Evolutionary conservation across 2,329 filamentous ascomycete genomes (phyloP).

Genomic region (Geosmithia flava): DNA sequence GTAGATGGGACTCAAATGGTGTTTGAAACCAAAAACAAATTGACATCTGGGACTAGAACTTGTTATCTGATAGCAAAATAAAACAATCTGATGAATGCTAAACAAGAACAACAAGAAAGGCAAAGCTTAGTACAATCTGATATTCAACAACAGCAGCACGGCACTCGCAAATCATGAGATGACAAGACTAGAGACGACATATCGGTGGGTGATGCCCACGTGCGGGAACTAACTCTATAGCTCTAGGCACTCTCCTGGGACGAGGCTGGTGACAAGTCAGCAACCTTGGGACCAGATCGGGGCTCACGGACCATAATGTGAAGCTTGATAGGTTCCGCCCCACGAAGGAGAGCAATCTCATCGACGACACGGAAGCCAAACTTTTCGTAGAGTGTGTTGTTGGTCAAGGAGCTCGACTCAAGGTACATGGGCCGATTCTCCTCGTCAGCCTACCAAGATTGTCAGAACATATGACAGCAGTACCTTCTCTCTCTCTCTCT

Average conservation of each 20-base stretch:
- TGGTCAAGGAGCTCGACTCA: conserved; percentile 59
- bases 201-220: no score
- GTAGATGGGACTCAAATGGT: neutral
- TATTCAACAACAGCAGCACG: no score
- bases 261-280: neutral
- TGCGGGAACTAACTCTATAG: no score
- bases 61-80: neutral
- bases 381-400: conserved; percentile 60
- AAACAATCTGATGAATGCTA: no score
- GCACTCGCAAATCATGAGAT: no score
- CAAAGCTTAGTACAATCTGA: no score
- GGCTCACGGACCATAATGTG: conserved; percentile 79
- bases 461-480: neutral
- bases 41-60: no score
- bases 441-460: conserved; percentile 44
- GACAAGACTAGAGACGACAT: no score
- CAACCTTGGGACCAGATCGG: conserved; percentile 14
- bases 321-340: conserved; percentile 46
- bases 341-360: conserved; percentile 50
- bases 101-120: no score
- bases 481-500: no score
- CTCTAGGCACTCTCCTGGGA: neutral
- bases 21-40: neutral
- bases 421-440: conserved; percentile 62
- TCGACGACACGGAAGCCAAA: conserved; percentile 59